Evolutionary conservation across 331 rosid species (phyloP).

Genomic region (Quercus phellos): DNA sequence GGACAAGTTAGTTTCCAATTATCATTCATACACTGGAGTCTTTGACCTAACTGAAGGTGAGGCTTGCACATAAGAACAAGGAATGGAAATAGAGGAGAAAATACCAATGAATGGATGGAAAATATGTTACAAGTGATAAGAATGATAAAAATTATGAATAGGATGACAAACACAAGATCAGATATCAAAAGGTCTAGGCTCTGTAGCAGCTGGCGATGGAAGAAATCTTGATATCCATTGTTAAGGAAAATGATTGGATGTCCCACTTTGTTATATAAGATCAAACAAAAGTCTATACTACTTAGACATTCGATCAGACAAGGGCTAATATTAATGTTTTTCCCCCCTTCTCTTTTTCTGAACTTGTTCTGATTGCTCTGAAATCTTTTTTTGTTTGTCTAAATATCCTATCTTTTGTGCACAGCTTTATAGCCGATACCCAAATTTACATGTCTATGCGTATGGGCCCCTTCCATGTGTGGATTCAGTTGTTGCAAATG

Average conservation of each 20-base stretch:
- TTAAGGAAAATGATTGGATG: no score
- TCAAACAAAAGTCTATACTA: background rate
- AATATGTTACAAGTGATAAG: background rate
- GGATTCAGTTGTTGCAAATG: constrained; percentile 71
- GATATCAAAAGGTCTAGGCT: no score
- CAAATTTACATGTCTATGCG: constrained; percentile 77
- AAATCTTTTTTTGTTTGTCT: constrained; percentile 6
- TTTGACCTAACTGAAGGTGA: background rate
- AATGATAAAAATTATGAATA: background rate
- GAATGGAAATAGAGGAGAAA: no score
- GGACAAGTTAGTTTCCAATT: background rate
- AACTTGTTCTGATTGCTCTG: constrained; percentile 4
- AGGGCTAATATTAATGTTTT: background rate
- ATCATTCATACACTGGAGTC: background rate
- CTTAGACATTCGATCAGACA: background rate
- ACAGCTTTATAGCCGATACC: constrained; percentile 64
- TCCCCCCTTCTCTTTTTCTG: background rate
- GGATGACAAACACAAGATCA: background rate
- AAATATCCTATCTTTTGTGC: constrained; percentile 17
- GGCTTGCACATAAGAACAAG: no score
- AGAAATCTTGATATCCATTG: no score
- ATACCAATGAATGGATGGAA: background rate
- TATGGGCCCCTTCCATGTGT: constrained; percentile 95
- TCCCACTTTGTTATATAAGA: background rate
- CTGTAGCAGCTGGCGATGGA: no score